phyloP scores from a whole-genome alignment of 1,284 basidiomycete genomes.

The Ganoderma sp. region DNA sequence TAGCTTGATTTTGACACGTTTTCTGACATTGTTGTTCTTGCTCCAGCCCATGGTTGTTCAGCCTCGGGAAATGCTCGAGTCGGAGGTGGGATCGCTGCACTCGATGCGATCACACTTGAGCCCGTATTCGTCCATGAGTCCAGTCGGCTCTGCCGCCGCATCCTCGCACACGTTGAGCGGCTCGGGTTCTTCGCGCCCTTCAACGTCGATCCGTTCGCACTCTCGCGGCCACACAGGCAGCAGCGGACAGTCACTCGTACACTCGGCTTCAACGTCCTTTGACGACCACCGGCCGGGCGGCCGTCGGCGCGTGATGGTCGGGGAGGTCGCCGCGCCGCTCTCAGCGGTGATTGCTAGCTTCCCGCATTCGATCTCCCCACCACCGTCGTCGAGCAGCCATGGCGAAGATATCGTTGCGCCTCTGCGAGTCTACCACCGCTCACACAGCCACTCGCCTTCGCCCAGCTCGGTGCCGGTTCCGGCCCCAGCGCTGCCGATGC shows the following conservation, averaged over 20 bases:
- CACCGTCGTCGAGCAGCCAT: constrained; percentile 17
- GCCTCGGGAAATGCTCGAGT: constrained; percentile 45
- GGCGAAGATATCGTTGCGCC: constrained; percentile 20
- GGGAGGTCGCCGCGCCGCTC: constrained; percentile 42
- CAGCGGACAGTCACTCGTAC: constrained; percentile 51
- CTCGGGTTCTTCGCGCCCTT: constrained; percentile 56
- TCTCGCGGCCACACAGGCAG: constrained; percentile 46
- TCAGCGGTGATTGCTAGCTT: constrained; percentile 39
- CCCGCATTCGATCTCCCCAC: constrained; percentile 24
- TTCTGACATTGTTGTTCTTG: background rate
- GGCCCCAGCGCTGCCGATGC: constrained; percentile 3
- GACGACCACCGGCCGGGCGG: constrained; percentile 46
- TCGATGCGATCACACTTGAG: constrained; percentile 61
- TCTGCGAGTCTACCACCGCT: constrained; percentile 11
- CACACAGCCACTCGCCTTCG: constrained; percentile 14
- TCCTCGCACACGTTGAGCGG: constrained; percentile 49
- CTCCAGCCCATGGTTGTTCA: constrained; percentile 50
- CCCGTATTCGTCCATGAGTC: constrained; percentile 49
- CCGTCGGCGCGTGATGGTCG: constrained; percentile 30
- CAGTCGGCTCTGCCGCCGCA: constrained; percentile 57
- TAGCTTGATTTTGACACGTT: background rate
- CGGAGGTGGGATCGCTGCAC: constrained; percentile 66
- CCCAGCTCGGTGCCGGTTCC: constrained; percentile 16
- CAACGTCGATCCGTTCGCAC: constrained; percentile 44
- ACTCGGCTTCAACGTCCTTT: constrained; percentile 57